Percentiles rank a stretch among this genome's conserved stretches.
Conservation (phyloP, 352 stramenopile species). For the Phytophthora ohioensis region DNA sequence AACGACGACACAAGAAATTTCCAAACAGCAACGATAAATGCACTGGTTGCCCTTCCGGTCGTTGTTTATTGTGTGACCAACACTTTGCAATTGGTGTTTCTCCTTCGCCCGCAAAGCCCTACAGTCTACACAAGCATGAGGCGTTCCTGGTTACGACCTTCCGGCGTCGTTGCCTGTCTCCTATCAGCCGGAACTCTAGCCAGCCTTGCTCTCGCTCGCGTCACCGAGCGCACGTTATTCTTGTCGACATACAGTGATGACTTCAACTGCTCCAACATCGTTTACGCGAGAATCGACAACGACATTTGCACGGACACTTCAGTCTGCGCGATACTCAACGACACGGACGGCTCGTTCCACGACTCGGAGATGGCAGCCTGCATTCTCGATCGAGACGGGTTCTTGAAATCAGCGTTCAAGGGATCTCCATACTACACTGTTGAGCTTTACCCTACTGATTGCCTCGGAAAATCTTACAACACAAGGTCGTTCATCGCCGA, state of each 20-base stretch:
- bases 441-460: conserved; percentile 22
- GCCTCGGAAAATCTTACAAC: conserved; percentile 29
- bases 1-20: too few relatives aligned
- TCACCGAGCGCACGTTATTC: conserved; percentile 14
- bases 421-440: conserved; percentile 17
- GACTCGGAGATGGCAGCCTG: conserved; percentile 30
- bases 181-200: not conserved
- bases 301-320: conserved; percentile 25
- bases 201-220: not conserved
- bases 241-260: conserved; percentile 32
- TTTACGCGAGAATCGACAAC: conserved; percentile 33
- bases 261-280: conserved; percentile 19
- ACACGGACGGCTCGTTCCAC: conserved; percentile 26
- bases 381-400: conserved; percentile 19
- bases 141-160: not conserved
- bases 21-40: too few relatives aligned
- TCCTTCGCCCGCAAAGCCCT: too few relatives aligned
- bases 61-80: too few relatives aligned
- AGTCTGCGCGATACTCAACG: conserved; percentile 18
- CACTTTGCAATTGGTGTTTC: too few relatives aligned
- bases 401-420: conserved; percentile 18
- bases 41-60: too few relatives aligned
- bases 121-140: not conserved
- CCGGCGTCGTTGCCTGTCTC: not conserved
- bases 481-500: conserved; percentile 28